Evolutionary conservation across 352 stramenopile genomes (phyloP).

Genomic region (Phytophthora nicotianae): DNA sequence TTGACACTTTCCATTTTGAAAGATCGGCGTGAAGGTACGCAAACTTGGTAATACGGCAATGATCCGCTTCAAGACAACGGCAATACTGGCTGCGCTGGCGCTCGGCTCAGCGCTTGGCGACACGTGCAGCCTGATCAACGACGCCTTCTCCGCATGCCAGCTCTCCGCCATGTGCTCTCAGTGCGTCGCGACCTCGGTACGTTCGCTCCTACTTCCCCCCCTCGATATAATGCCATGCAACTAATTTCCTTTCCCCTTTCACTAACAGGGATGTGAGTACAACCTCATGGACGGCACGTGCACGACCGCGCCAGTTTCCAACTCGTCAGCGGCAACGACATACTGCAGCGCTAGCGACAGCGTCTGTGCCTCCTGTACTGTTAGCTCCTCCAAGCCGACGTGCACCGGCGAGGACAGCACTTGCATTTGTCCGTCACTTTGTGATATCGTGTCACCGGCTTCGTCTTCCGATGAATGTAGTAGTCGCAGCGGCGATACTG

Average conservation of each 20-base stretch:
- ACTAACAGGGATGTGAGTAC: constrained; percentile 41
- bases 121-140: constrained; percentile 40
- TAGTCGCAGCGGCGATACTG: constrained; percentile 8
- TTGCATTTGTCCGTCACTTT: constrained; percentile 55
- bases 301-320: constrained; percentile 13
- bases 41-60: constrained; percentile 26
- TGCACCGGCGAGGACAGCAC: constrained; percentile 33
- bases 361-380: constrained; percentile 33
- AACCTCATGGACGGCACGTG: constrained; percentile 39
- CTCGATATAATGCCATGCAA: background rate
- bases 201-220: background rate
- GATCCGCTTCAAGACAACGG: constrained; percentile 21
- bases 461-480: constrained; percentile 13
- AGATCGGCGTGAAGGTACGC: constrained; percentile 23
- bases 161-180: constrained; percentile 43
- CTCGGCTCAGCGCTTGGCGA: constrained; percentile 19
- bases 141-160: constrained; percentile 43
- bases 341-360: constrained; percentile 36
- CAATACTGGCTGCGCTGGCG: background rate
- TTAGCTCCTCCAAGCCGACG: constrained; percentile 37
- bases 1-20: constrained; percentile 17
- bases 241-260: constrained; percentile 2
- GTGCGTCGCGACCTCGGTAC: constrained; percentile 42
- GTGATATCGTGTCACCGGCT: constrained; percentile 26
- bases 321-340: constrained; percentile 13